Percentiles rank a stretch among this genome's conserved stretches.
phyloP scores from a whole-genome alignment of 1,139 yeast genomes.

The Ogataea hybrid region DNA sequence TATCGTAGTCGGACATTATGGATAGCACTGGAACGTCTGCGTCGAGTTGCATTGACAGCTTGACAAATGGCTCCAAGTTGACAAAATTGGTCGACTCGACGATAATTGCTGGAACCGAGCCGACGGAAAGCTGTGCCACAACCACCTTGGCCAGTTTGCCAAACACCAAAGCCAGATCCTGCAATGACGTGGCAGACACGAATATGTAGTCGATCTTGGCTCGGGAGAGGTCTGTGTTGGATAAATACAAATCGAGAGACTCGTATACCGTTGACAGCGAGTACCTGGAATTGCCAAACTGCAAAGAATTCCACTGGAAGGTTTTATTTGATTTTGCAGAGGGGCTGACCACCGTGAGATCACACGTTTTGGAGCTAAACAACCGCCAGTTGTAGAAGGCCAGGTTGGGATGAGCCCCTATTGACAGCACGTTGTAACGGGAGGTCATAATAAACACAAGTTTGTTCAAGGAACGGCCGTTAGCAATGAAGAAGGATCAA shows the following conservation, averaged over 20 bases:
- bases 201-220: conserved; percentile 45
- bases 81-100: conserved; percentile 71
- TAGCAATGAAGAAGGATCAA: neutral
- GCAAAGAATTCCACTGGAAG: conserved; percentile 31
- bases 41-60: conserved; percentile 36
- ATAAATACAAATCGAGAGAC: conserved; percentile 20
- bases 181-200: conserved; percentile 45
- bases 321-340: conserved; percentile 12
- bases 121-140: conserved; percentile 25
- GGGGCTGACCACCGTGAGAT: conserved; percentile 37
- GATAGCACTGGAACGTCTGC: conserved; percentile 47
- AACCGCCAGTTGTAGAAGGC: conserved; percentile 52
- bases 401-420: conserved; percentile 49
- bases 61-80: conserved; percentile 67
- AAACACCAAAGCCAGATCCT: conserved; percentile 43
- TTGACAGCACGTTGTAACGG: conserved; percentile 27
- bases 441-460: conserved; percentile 15
- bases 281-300: conserved; percentile 32
- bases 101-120: conserved; percentile 46
- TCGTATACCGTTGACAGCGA: conserved; percentile 20
- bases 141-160: conserved; percentile 36
- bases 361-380: conserved; percentile 38
- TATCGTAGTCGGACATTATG: conserved; percentile 63
- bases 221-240: conserved; percentile 1
- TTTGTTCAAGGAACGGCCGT: neutral